Base-by-base conservation (phyloP, 495 filamentous ascomycete species). In the Lasiosphaeria miniovina region DNA sequence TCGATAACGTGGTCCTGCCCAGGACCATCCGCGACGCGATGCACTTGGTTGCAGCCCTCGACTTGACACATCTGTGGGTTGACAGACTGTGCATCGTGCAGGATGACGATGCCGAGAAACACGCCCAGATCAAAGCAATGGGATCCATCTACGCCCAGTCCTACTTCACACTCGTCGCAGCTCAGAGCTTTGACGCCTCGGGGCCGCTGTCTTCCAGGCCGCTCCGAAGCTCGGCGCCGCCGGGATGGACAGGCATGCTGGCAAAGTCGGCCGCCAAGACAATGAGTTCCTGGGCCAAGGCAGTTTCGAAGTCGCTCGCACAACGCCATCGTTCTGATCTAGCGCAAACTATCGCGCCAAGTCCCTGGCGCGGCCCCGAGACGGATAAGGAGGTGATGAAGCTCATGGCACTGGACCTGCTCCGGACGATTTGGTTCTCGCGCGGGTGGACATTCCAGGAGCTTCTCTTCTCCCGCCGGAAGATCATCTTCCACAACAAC, bases 41-140 rank as follows among this genome's bases (percentile, higher is more conserved):
- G 49, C 24, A 15, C 0, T 55, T 70, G 2, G 64, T 64, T 10
- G 60, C 32, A 8, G 6, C 43, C 4, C 59, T 74, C 7, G 67
- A 58, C 1, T 12, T 66, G 11, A 9, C n/a, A 1, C 68, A 69
- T 45, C 55, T 76, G 10, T 76, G 73, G 73, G 63, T 75, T 12
- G 73, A 76, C 51, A 50, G 60, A 8, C 54, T 75, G 17, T 77
- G 74, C 58, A 76, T 76, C 24, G 45, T 69, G 3, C 71, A 76
- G 55, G 67, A 74, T 36, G 61, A 68, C 24, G 58, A 38, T 2
- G 31, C 56, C 3, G 63, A 70, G 14, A 71, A 73, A 14, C 55
- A 64, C 7, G 2, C 49, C 12, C 68, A 76, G 36, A 60, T 76
- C 15, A 59, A 55, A 24, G 59, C 56, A 1, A 76, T 77, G 75